Conservation (phyloP, 441 rosid genomes). For the Codiaeum variegatum region DNA sequence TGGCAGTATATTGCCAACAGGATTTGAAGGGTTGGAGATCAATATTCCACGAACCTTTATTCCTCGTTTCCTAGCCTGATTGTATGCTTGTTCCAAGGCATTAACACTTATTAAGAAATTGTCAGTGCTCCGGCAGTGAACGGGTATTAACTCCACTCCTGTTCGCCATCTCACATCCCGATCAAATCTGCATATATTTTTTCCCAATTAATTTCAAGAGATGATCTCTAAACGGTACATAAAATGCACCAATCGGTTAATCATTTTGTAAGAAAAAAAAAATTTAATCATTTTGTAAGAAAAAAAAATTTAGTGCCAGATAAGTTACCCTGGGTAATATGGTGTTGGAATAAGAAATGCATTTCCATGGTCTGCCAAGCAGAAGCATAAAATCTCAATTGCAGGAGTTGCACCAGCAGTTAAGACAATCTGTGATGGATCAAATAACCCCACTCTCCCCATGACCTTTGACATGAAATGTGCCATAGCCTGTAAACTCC, state of each 20-base stretch:
- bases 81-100: constrained; percentile 79
- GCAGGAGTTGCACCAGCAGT: constrained; percentile 83
- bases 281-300: background rate
- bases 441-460: constrained; percentile 47
- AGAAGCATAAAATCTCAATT: constrained; percentile 69
- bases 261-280: no score
- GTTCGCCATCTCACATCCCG: constrained; percentile 73
- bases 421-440: constrained; percentile 60
- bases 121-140: constrained; percentile 80
- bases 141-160: constrained; percentile 80
- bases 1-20: constrained; percentile 75
- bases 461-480: constrained; percentile 66
- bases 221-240: background rate
- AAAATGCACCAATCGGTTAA: background rate
- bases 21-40: constrained; percentile 79
- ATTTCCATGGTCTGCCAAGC: constrained; percentile 86
- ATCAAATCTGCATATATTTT: constrained; percentile 59
- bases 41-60: constrained; percentile 64
- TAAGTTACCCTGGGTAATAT: constrained; percentile 61
- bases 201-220: constrained; percentile 15
- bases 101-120: constrained; percentile 57
- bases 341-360: constrained; percentile 89
- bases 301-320: no score
- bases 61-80: constrained; percentile 80
- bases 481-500: constrained; percentile 54